Conservation (phyloP, 805 yeast genomes). For the Kazachstania kunashirensis region DNA sequence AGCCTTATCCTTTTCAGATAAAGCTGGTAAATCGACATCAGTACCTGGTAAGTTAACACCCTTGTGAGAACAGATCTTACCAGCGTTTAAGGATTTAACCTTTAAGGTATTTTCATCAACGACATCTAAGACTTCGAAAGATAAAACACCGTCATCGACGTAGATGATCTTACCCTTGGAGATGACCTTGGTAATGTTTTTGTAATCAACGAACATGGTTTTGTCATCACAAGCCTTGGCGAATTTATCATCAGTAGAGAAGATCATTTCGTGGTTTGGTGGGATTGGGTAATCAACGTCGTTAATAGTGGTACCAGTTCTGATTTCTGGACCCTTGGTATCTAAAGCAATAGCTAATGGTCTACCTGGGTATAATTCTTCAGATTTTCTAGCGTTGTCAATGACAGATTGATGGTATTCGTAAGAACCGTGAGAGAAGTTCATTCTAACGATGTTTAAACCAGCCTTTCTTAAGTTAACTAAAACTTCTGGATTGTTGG, state of each 20-base stretch:
- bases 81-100: constrained; percentile 86
- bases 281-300: constrained; percentile 74
- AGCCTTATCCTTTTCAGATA: constrained; percentile 89
- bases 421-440: constrained; percentile 96
- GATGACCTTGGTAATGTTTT: constrained; percentile 92
- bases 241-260: constrained; percentile 83
- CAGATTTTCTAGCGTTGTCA: constrained; percentile 94
- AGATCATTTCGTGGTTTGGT: constrained; percentile 81
- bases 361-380: constrained; percentile 82
- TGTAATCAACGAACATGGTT: constrained; percentile 85
- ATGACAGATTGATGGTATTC: constrained; percentile 96
- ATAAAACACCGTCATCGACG: constrained; percentile 95
- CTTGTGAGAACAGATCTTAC: constrained; percentile 93
- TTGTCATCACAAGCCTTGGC: constrained; percentile 63
- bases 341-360: constrained; percentile 97
- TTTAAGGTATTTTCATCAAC: constrained; percentile 71
- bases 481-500: constrained; percentile 79
- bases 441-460: constrained; percentile 95
- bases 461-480: constrained; percentile 93
- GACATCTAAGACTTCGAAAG: constrained; percentile 84
- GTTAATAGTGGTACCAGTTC: constrained; percentile 90
- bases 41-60: constrained; percentile 99
- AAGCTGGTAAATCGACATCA: constrained; percentile 96
- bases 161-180: constrained; percentile 80
- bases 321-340: constrained; percentile 99